Percentiles rank a stretch among this genome's conserved stretches.
Conservation (phyloP, 2,329 filamentous ascomycete genomes). For the Pestalotiopsis fici region DNA sequence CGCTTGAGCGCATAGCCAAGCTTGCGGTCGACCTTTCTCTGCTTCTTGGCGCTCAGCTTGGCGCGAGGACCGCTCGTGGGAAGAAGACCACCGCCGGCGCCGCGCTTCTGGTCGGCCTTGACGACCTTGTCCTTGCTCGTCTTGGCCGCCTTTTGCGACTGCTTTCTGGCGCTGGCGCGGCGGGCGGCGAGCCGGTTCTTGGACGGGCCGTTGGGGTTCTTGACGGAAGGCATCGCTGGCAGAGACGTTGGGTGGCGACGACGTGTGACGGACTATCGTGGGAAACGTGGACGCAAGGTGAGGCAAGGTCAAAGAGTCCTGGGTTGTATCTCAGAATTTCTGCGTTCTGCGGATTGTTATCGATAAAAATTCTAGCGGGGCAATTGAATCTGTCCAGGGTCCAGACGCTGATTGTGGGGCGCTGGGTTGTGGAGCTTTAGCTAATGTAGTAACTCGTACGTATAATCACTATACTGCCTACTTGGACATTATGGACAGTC, state of each 20-base stretch:
- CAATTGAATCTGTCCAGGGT: background rate
- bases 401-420: background rate
- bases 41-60: constrained; percentile 55
- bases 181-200: constrained; percentile 53
- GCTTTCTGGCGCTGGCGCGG: constrained; percentile 44
- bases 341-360: constrained; percentile 11
- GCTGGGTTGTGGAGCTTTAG: background rate
- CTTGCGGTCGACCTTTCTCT: constrained; percentile 56
- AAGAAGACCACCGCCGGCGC: constrained; percentile 53
- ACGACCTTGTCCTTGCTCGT: constrained; percentile 19
- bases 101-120: constrained; percentile 38
- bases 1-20: constrained; percentile 50
- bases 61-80: constrained; percentile 57
- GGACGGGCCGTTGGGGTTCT: constrained; percentile 59
- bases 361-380: constrained; percentile 11
- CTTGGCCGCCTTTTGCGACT: constrained; percentile 41
- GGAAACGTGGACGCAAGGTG: background rate
- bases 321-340: background rate
- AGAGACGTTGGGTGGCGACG: background rate
- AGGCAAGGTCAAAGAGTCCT: background rate
- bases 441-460: background rate
- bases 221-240: constrained; percentile 53
- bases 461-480: background rate
- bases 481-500: too few relatives aligned
- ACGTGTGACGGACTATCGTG: background rate